phyloP scores from a whole-genome alignment of 306 rosid genomes.

The Sindora glabra region DNA sequence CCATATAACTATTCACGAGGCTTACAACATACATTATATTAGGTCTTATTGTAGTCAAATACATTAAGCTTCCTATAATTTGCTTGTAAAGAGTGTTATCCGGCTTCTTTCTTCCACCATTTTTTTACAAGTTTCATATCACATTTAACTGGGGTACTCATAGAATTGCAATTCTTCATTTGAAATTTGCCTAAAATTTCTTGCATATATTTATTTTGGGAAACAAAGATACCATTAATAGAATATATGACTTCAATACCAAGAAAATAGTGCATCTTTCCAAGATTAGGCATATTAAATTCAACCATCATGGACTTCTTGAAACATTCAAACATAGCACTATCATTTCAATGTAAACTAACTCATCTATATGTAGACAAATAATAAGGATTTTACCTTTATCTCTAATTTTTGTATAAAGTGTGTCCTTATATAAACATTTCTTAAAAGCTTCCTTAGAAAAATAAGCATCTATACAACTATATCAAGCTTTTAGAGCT shows the following conservation, averaged over 20 bases:
- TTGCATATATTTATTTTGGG: neutral
- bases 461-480: neutral
- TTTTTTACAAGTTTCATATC: no score
- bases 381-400: neutral
- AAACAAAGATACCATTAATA: neutral
- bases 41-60: no score
- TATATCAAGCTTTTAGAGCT: neutral
- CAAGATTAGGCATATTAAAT: neutral
- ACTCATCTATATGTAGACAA: neutral
- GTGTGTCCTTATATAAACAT: neutral
- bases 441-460: neutral
- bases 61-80: no score
- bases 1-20: no score
- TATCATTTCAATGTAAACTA: neutral
- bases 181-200: neutral
- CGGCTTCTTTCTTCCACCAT: no score
- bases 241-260: neutral
- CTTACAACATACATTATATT: no score
- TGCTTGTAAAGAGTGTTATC: no score
- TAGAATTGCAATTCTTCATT: neutral
- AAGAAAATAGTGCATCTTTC: neutral
- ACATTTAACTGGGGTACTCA: neutral
- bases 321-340: neutral
- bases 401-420: neutral
- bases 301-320: neutral